phyloP scores from a whole-genome alignment of 2,329 filamentous ascomycete species.

The Triangularia setosa region DNA sequence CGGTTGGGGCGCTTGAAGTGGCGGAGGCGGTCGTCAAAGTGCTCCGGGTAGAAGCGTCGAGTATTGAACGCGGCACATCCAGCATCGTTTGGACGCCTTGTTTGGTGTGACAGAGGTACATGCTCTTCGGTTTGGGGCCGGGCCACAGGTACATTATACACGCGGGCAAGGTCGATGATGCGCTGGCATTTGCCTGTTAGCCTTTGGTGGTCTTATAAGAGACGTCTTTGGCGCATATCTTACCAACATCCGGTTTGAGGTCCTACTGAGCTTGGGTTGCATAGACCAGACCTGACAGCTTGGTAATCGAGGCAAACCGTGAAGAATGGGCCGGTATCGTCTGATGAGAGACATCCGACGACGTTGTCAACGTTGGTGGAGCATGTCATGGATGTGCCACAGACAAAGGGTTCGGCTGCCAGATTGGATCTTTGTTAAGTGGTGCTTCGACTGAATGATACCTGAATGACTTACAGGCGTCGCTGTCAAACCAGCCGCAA shows the following conservation, averaged over 20 bases:
- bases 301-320: slow-evolving; percentile 34
- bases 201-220: not conserved
- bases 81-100: slow-evolving; percentile 32
- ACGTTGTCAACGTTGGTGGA: slow-evolving; percentile 33
- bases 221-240: slow-evolving; percentile 15
- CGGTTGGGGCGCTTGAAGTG: not conserved
- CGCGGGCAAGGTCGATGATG: slow-evolving; percentile 22
- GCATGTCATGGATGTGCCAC: slow-evolving; percentile 19
- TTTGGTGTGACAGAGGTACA: slow-evolving; percentile 34
- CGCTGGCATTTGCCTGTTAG: slow-evolving; percentile 5
- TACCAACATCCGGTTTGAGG: slow-evolving; percentile 37
- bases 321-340: slow-evolving; percentile 31
- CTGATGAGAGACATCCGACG: slow-evolving; percentile 33
- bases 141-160: slow-evolving; percentile 39
- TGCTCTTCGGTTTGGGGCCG: slow-evolving; percentile 31
- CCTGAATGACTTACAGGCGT: slow-evolving; percentile 21
- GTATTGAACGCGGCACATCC: slow-evolving; percentile 33
- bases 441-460: not conserved
- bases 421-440: not conserved
- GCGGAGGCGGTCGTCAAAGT: slow-evolving; percentile 5
- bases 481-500: slow-evolving; percentile 28
- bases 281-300: slow-evolving; percentile 30
- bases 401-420: slow-evolving; percentile 22
- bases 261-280: slow-evolving; percentile 22
- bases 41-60: slow-evolving; percentile 24